Percentiles rank a stretch among this genome's conserved stretches.
These are phyloP conservation scores for Fusarium sp. DNA, from an alignment of 2,329 filamentous ascomycete species.

Conservation along the genomic window DNA sequence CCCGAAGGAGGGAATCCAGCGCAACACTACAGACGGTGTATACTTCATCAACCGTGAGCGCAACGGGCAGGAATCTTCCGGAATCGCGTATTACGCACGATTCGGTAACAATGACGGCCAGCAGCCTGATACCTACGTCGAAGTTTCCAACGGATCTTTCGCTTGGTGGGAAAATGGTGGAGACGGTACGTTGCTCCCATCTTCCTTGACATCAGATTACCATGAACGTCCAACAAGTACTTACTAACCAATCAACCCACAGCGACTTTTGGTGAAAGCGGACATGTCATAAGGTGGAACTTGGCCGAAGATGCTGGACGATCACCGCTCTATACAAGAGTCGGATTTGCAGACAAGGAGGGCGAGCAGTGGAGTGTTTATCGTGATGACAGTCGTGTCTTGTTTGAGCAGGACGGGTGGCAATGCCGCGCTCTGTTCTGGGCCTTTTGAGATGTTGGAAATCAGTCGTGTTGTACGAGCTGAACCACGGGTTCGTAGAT, in stretches of 20 bases:
- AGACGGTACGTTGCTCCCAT: background rate
- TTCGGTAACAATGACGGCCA: background rate
- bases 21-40: background rate
- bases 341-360: background rate
- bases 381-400: background rate
- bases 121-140: background rate
- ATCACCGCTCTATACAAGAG: background rate
- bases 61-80: background rate
- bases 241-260: background rate
- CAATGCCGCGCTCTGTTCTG: background rate
- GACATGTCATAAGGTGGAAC: conserved; percentile 2
- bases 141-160: background rate
- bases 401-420: background rate
- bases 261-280: background rate
- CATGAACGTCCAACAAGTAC: fast-evolving
- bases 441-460: background rate
- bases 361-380: conserved; percentile 2
- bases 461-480: background rate
- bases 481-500: too few species aligned
- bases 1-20: background rate
- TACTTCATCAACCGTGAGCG: conserved; percentile 1
- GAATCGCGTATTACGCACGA: background rate
- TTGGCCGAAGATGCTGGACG: background rate
- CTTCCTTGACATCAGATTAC: fast-evolving
- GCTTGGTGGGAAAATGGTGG: conserved; percentile 1